Evolutionary conservation across 352 stramenopile species (phyloP), one percentile per base, ranked within the genome.

Genomic region (Globisporangium middletonii): DNA sequence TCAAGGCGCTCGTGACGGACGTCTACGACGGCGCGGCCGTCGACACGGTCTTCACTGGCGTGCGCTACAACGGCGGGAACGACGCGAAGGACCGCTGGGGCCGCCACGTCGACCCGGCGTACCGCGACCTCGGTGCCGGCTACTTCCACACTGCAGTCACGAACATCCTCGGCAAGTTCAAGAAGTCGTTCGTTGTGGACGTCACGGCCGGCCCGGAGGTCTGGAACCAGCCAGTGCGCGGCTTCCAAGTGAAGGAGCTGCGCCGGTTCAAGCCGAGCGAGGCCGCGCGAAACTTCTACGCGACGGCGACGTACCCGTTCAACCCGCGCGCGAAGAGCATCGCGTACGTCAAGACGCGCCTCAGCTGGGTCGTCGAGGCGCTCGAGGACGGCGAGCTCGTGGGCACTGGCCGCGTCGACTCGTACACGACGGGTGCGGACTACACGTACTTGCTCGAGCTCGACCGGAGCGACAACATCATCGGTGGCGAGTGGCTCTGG

Each of bases 201-300:
- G 55, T 60, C 43, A 53, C 28, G n/a, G 44, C 61, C 2, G 57
- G 50, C 1, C 49, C 55, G 2, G 59, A 65, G 38, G 59, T 65
- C 30, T 65, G 53, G 59, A 60, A 60, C 46, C 59, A 67, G 38
- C 61, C 61, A 0, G 61, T 67, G 50, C 48, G 60, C n/a, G 33
- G 60, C 15, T 66, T 53, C 12, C 30, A 63, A 18, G 55, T 66
- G 15, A 33, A 55, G 7, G 50, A 59, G 16, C 13, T 28, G 53
- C 49, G 19, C 3, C 19, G 13, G 15, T 33, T 55, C 38, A 47
- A 54, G 7, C 38, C 27, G 0, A 27, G 35, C 15, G 37, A 59
- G 18, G 51, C 51, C 13, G 45, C 44, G 13, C 13, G n/a, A 7
- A 49, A 16, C 7, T 64, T 47, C 52, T 64, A 55, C 19, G 35